phyloP scores from a whole-genome alignment of 2,329 filamentous ascomycete species.

The Domatiomyces globalis region DNA sequence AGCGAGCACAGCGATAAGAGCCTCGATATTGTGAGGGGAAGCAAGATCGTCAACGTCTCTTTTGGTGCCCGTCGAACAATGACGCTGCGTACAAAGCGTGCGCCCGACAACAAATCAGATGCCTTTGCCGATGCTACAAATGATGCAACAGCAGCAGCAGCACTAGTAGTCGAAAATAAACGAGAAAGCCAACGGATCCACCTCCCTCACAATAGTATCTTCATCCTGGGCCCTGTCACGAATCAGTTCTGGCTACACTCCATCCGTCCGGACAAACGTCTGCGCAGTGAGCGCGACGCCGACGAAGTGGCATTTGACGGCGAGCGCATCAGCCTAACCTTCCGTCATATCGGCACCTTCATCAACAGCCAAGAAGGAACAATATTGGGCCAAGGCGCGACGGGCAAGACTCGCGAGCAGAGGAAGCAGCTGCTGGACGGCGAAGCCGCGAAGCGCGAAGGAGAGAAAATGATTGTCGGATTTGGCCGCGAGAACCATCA shows the following conservation, averaged over 20 bases:
- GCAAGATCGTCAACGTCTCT: slow-evolving; percentile 82
- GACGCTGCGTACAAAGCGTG: slow-evolving; percentile 63
- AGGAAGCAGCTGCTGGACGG: not conserved
- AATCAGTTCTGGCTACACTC: slow-evolving; percentile 83
- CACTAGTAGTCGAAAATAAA: slow-evolving; percentile 14
- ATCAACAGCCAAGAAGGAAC: slow-evolving; percentile 46
- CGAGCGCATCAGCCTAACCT: slow-evolving; percentile 80
- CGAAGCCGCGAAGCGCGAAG: slow-evolving; percentile 48
- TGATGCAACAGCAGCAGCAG: not conserved
- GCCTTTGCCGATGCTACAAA: no score
- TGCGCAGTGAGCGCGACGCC: slow-evolving; percentile 48
- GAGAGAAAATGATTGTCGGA: slow-evolving; percentile 50
- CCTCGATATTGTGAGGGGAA: slow-evolving; percentile 67
- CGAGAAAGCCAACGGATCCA: slow-evolving; percentile 52
- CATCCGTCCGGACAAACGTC: slow-evolving; percentile 77
- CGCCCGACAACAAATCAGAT: slow-evolving; percentile 30
- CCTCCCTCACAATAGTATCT: slow-evolving; percentile 80
- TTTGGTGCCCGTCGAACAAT: slow-evolving; percentile 86
- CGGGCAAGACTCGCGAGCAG: slow-evolving; percentile 45
- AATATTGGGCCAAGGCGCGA: slow-evolving; percentile 91
- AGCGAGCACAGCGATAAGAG: slow-evolving; percentile 97
- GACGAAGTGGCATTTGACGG: slow-evolving; percentile 60
- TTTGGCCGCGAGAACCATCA: slow-evolving; percentile 78
- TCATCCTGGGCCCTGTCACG: slow-evolving; percentile 63
- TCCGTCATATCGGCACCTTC: slow-evolving; percentile 78